phyloP scores from a whole-genome alignment of 1,284 basidiomycete species.

The Naganishia sp. region DNA sequence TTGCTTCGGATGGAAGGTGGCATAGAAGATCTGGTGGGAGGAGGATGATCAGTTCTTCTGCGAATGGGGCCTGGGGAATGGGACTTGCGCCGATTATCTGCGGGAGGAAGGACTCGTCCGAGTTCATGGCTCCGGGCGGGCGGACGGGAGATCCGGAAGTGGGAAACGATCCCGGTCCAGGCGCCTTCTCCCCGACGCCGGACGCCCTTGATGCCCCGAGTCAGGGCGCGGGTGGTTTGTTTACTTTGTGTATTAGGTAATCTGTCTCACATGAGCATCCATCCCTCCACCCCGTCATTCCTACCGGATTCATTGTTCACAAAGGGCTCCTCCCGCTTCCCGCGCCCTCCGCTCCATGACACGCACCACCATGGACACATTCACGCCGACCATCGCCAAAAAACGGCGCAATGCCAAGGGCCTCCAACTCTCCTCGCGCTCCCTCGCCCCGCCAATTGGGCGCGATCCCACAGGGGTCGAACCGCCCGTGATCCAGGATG shows the following conservation, averaged over 20 bases:
- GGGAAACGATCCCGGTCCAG: too few relatives aligned
- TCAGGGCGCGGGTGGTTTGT: not conserved
- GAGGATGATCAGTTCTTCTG: not conserved
- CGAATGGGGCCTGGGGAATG: not conserved
- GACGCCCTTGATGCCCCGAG: too few relatives aligned
- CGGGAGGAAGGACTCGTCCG: slow-evolving; percentile 47
- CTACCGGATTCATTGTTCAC: slow-evolving; percentile 1
- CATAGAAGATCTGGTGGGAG: slow-evolving; percentile 51
- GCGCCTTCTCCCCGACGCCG: too few relatives aligned
- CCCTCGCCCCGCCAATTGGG: slow-evolving; percentile 54
- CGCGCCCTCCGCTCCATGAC: not conserved
- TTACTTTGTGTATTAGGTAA: slow-evolving; percentile 26
- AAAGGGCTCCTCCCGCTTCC: not conserved
- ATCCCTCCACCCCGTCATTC: not conserved
- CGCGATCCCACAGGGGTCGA: not conserved
- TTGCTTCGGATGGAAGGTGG: slow-evolving; percentile 51
- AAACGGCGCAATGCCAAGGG: slow-evolving; percentile 80
- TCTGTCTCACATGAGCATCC: not conserved
- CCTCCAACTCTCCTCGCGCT: slow-evolving; percentile 60
- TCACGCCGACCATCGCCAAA: slow-evolving; percentile 20
- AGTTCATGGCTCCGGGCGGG: not conserved
- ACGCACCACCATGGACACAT: slow-evolving; percentile 8
- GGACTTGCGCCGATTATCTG: slow-evolving; percentile 51
- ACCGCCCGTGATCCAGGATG: slow-evolving; percentile 41
- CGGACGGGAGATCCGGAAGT: too few relatives aligned